A percentile compares a stretch with the other conserved stretches of the same genome.
These are phyloP conservation scores for Raphanus hybrid DNA, from an alignment of 441 rosid genomes.

Conservation along the genomic window DNA sequence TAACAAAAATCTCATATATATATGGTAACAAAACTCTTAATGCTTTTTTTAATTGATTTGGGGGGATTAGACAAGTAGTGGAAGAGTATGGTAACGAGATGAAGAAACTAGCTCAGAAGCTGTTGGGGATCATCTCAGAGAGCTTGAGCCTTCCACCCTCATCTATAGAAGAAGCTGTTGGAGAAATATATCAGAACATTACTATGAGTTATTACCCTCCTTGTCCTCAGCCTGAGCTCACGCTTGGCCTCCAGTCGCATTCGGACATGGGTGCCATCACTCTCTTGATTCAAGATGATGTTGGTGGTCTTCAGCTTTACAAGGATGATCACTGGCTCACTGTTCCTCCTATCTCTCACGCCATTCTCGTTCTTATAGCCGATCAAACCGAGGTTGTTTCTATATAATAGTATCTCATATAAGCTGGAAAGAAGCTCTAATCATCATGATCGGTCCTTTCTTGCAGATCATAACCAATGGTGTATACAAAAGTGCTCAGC, in stretches of 20 bases:
- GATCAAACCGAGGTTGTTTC: slow-evolving; percentile 93
- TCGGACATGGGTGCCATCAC: slow-evolving; percentile 87
- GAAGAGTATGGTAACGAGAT: slow-evolving; percentile 63
- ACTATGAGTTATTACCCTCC: slow-evolving; percentile 87
- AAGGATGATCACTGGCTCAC: slow-evolving; percentile 73
- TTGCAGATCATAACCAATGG: slow-evolving; percentile 82
- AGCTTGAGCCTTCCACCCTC: slow-evolving; percentile 58
- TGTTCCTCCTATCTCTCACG: slow-evolving; percentile 63
- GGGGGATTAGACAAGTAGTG: slow-evolving; percentile 50
- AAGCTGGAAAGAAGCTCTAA: slow-evolving; percentile 21
- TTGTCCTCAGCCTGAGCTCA: slow-evolving; percentile 87
- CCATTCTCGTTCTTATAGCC: slow-evolving; percentile 69
- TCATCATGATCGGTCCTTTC: neutral
- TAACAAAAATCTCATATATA: neutral
- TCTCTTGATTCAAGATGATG: slow-evolving; percentile 83
- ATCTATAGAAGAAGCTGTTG: slow-evolving; percentile 62
- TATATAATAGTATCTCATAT: neutral
- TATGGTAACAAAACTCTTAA: neutral
- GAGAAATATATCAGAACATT: slow-evolving; percentile 85
- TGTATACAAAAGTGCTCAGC: slow-evolving; percentile 66
- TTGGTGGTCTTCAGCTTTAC: slow-evolving; percentile 79
- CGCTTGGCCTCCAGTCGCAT: slow-evolving; percentile 91
- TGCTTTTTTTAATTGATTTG: neutral
- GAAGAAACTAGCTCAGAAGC: slow-evolving; percentile 60
- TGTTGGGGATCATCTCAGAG: slow-evolving; percentile 70